Conservation (phyloP, 2,329 filamentous ascomycete species). For the Fusarium euwallaceae region DNA sequence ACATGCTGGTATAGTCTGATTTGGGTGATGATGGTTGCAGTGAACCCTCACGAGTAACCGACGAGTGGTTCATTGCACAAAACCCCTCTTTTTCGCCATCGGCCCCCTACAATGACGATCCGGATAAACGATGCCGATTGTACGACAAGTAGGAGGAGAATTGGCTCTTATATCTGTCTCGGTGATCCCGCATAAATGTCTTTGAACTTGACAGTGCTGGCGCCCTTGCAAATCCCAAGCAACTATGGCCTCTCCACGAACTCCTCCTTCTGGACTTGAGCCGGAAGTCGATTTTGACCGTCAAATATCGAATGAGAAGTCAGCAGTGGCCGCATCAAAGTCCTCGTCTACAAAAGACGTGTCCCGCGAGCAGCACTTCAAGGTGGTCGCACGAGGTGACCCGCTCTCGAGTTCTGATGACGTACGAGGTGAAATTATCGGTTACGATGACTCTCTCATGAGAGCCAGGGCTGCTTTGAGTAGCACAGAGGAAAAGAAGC, state of each 20-base stretch:
- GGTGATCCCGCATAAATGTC: not conserved
- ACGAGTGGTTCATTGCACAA: not conserved
- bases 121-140: not conserved
- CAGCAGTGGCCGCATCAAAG: not conserved
- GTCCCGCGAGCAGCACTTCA: not conserved
- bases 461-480: not conserved
- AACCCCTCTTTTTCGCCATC: constrained; percentile 1
- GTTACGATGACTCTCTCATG: not conserved
- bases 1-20: not conserved
- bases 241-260: not conserved
- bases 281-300: not conserved
- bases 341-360: not conserved
- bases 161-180: not conserved
- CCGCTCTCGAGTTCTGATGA: not conserved
- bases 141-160: not conserved
- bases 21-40: not conserved
- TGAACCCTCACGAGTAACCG: not conserved
- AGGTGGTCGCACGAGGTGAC: not conserved
- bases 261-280: not conserved
- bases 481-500: not conserved
- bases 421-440: not conserved
- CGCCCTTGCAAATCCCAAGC: not conserved
- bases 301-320: not conserved
- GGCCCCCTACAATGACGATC: not conserved
- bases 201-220: not conserved